phyloP scores from a whole-genome alignment of 177 flowering plant species.

The Telopea speciosissima region DNA sequence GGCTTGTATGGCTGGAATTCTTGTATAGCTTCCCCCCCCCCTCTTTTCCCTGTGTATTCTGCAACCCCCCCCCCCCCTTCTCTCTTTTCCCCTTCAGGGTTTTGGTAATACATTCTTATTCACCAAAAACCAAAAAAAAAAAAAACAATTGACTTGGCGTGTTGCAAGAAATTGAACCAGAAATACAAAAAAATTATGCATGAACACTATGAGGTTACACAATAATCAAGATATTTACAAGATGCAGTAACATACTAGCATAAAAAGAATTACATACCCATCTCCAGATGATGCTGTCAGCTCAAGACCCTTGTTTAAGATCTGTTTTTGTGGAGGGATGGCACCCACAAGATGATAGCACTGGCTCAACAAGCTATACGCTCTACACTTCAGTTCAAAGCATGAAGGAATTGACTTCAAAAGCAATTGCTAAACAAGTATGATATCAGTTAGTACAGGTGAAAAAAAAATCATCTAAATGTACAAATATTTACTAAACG shows the following conservation, averaged over 20 bases:
- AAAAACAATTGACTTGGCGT: too few species aligned
- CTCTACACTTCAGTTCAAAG: constrained; percentile 80
- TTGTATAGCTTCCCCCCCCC: too few species aligned
- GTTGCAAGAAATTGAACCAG: too few species aligned
- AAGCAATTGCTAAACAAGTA: constrained; percentile 55
- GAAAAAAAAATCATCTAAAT: background rate
- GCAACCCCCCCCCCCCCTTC: too few species aligned
- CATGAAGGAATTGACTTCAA: constrained; percentile 83
- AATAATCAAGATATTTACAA: background rate
- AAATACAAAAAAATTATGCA: background rate
- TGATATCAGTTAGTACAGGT: constrained; percentile 7
- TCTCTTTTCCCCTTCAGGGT: too few species aligned
- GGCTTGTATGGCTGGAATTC: too few species aligned
- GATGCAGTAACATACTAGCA: background rate
- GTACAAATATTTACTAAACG: background rate
- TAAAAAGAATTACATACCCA: constrained; percentile 31
- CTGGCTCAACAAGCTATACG: constrained; percentile 70
- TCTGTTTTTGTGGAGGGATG: constrained; percentile 59
- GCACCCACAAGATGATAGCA: constrained; percentile 87
- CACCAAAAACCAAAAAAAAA: too few species aligned
- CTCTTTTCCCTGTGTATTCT: too few species aligned
- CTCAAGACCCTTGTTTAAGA: constrained; percentile 61
- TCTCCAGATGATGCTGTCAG: constrained; percentile 44
- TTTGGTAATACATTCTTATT: too few species aligned
- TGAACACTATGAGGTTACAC: background rate